These are phyloP conservation scores for Protea cynaroides DNA, from an alignment of 164 flowering plant species.

Conservation along the genomic window DNA sequence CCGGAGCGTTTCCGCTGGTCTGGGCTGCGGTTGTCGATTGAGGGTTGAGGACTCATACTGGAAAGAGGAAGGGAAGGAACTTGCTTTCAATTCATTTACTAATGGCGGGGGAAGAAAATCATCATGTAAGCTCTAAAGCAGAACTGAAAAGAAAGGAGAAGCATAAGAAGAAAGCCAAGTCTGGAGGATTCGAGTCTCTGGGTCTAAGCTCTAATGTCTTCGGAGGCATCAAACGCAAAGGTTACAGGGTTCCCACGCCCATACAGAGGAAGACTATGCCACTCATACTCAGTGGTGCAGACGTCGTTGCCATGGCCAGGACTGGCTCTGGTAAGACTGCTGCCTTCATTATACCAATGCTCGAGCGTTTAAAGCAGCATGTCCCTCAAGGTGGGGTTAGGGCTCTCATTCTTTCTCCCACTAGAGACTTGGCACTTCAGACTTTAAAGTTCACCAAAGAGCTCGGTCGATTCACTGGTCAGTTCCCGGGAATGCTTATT, in stretches of 20 bases:
- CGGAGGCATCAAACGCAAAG: conserved; percentile 72
- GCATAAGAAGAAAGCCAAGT: conserved; percentile 65
- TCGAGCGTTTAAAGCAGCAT: conserved; percentile 67
- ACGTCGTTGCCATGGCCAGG: conserved; percentile 98
- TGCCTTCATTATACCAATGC: conserved; percentile 89
- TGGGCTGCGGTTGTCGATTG: too few relatives aligned
- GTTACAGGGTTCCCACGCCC: conserved; percentile 91
- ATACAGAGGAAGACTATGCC: conserved; percentile 98
- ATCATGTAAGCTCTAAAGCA: conserved; percentile 49
- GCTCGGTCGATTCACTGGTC: conserved; percentile 74
- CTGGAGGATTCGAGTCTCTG: conserved; percentile 90
- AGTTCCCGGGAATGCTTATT: neutral
- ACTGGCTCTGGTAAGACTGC: conserved; percentile 99
- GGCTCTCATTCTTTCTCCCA: conserved; percentile 80
- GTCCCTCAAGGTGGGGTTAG: conserved; percentile 68
- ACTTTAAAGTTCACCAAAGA: conserved; percentile 81
- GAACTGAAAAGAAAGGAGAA: conserved; percentile 49
- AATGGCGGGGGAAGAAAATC: conserved; percentile 1
- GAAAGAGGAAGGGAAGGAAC: neutral
- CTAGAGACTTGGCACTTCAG: conserved; percentile 88
- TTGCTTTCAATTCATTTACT: neutral
- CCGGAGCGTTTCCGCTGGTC: too few relatives aligned
- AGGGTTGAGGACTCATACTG: too few relatives aligned
- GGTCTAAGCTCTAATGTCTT: conserved; percentile 55
- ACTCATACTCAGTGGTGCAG: conserved; percentile 66